Percentiles rank a stretch among this genome's conserved stretches.
Conservation (phyloP, 495 filamentous ascomycete species). For the Margaritispora aquatica region DNA sequence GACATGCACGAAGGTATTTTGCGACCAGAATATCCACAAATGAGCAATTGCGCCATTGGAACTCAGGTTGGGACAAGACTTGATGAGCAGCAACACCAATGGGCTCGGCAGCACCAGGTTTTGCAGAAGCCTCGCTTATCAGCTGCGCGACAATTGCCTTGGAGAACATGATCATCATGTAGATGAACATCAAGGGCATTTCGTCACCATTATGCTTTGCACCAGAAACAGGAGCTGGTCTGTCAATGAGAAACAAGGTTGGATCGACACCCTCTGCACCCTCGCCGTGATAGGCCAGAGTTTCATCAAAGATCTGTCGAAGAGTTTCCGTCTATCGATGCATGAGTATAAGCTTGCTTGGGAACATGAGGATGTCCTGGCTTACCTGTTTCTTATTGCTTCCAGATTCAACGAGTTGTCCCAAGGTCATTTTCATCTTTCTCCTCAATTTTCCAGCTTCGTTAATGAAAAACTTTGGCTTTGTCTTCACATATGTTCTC, state of each 20-base stretch:
- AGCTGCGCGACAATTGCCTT: conserved; percentile 75
- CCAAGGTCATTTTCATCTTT: conserved; percentile 61
- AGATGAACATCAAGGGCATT: conserved; percentile 67
- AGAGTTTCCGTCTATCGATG: background rate
- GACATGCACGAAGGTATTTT: conserved; percentile 75
- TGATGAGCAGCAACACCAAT: conserved; percentile 70
- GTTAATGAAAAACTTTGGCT: conserved; percentile 44
- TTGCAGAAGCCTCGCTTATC: conserved; percentile 63
- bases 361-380: background rate
- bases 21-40: conserved; percentile 85
- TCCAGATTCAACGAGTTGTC: conserved; percentile 60
- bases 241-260: conserved; percentile 56
- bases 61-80: conserved; percentile 62
- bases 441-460: conserved; percentile 71
- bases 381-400: conserved; percentile 53
- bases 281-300: background rate
- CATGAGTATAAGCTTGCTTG: background rate
- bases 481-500: conserved; percentile 46
- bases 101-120: conserved; percentile 68
- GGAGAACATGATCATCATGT: conserved; percentile 73
- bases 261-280: conserved; percentile 53
- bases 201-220: conserved; percentile 45
- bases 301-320: background rate
- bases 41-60: conserved; percentile 61
- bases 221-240: conserved; percentile 46